A percentile compares a stretch with the other conserved stretches of the same genome.
Conservation (phyloP, 2,329 filamentous ascomycete species). For the Mycosphaerella sp. region DNA sequence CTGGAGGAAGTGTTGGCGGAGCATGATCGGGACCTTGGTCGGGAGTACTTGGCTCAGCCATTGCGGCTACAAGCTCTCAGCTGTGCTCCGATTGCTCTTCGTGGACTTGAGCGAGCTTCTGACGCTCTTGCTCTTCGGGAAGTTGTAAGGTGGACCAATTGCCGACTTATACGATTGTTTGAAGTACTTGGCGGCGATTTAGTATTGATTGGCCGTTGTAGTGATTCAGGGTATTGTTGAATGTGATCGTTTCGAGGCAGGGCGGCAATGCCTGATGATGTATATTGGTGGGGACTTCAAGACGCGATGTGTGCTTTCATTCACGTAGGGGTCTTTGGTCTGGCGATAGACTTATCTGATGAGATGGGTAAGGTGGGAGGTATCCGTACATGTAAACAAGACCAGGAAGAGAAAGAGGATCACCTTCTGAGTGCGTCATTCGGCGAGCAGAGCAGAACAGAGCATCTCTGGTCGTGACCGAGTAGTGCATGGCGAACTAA, state of each 20-base stretch:
- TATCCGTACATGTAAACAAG: too few relatives aligned
- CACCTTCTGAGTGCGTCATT: slow-evolving; percentile 6
- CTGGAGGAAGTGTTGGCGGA: slow-evolving; percentile 36
- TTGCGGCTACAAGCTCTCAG: slow-evolving; percentile 14
- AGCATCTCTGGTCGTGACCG: slow-evolving; percentile 1
- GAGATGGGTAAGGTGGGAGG: background rate
- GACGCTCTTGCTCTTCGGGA: background rate
- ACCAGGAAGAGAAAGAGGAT: background rate
- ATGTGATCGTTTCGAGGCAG: background rate
- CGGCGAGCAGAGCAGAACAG: background rate
- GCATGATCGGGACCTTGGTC: slow-evolving; percentile 37
- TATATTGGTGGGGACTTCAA: too few relatives aligned
- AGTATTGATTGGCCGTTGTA: background rate
- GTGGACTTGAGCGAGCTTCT: background rate
- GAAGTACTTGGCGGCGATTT: too few relatives aligned
- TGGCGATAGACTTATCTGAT: background rate
- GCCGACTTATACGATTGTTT: background rate
- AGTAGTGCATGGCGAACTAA: slow-evolving; percentile 6
- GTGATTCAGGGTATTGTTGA: background rate
- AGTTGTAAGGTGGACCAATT: background rate
- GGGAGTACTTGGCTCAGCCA: slow-evolving; percentile 32
- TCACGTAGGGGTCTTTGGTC: too few relatives aligned
- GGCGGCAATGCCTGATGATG: background rate
- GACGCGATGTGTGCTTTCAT: too few relatives aligned
- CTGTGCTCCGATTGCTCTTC: slow-evolving; percentile 2